A percentile compares a stretch with the other conserved stretches of the same genome.
Evolutionary conservation across 2,329 filamentous ascomycete genomes (phyloP).

Genomic region (Cladosporium halotolerans): DNA sequence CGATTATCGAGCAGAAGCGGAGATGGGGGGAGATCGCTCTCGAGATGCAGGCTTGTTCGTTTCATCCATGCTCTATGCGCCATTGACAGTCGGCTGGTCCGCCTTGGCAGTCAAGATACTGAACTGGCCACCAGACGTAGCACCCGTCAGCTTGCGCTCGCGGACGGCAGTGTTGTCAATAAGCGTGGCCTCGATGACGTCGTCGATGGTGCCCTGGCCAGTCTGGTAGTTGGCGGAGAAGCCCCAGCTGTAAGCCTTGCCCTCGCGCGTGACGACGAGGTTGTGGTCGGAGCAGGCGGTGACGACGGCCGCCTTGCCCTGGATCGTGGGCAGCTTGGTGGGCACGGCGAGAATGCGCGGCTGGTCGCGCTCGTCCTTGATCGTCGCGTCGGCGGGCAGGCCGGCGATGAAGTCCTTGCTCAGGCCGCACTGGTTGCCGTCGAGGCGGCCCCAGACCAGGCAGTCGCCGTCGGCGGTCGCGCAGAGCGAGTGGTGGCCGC

Average conservation of each 20-base stretch:
- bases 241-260: slow-evolving; percentile 71
- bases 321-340: slow-evolving; percentile 48
- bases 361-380: slow-evolving; percentile 55
- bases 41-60: too few species aligned
- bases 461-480: slow-evolving; percentile 49
- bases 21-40: too few species aligned
- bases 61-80: not conserved
- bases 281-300: slow-evolving; percentile 64
- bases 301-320: slow-evolving; percentile 43
- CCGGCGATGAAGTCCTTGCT: slow-evolving; percentile 42
- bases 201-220: slow-evolving; percentile 69
- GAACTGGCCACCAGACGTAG: slow-evolving; percentile 85
- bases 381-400: slow-evolving; percentile 52
- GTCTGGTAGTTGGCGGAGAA: slow-evolving; percentile 78
- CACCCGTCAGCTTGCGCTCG: slow-evolving; percentile 66
- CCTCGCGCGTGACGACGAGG: slow-evolving; percentile 62
- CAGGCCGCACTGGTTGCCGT: slow-evolving; percentile 50
- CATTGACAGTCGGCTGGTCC: slow-evolving; percentile 1
- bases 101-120: slow-evolving; percentile 42
- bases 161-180: slow-evolving; percentile 81
- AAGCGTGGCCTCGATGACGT: slow-evolving; percentile 67
- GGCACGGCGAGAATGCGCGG: slow-evolving; percentile 69
- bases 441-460: slow-evolving; percentile 55
- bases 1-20: too few species aligned
- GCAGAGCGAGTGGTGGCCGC: slow-evolving; percentile 66